Evolutionary conservation across 2,329 filamentous ascomycete genomes (phyloP), one percentile per base, ranked within the genome.

Genomic region (Mycosphaerella arachidis): DNA sequence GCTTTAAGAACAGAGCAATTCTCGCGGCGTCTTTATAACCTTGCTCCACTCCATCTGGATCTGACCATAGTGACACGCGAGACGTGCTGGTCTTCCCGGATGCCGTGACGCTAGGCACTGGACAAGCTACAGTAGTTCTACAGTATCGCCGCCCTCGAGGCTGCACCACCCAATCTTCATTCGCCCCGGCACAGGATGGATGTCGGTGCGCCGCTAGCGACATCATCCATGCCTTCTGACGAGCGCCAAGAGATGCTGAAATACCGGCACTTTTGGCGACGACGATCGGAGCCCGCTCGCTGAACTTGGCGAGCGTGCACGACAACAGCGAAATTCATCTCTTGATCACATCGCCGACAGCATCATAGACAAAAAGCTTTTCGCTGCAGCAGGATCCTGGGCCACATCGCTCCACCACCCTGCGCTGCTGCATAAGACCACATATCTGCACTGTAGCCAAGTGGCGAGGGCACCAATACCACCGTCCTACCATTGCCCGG

Each of bases 21-120:
- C n/a, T 13, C 35, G 7, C 37, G 7, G 53, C 29, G n/a, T 2
- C n/a, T 30, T 43, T 35, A 24, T 24, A 2, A 27, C 33, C 55
- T 57, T 57, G 52, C 46, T 57, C 55, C 55, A 57, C 55, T 37
- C 24, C 54, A 46, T 46, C 48, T 48, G 43, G 18, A 53, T 59
- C 57, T 56, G 53, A 46, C 57, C 53, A 53, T 56, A 53, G 53
- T 52, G 58, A 59, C 50, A 60, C 52, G 55, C 55, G 55, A 55
- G 55, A 55, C 29, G 12, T 50, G 31, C 46, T 43, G 40, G 40
- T 43, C 12, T 6, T 43, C 40, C 40, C 40, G 40, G 40, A 6
- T 6, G 3, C 40, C 40, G 40, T 43, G 40, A n/a, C 40, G 40
- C 40, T 43, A 43, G 37, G 37, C 37, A 43, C 9, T 6, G 37